Percentiles rank a stretch among this genome's conserved stretches.
Conservation (phyloP, 306 rosid species). For the Vigna hirtella region DNA sequence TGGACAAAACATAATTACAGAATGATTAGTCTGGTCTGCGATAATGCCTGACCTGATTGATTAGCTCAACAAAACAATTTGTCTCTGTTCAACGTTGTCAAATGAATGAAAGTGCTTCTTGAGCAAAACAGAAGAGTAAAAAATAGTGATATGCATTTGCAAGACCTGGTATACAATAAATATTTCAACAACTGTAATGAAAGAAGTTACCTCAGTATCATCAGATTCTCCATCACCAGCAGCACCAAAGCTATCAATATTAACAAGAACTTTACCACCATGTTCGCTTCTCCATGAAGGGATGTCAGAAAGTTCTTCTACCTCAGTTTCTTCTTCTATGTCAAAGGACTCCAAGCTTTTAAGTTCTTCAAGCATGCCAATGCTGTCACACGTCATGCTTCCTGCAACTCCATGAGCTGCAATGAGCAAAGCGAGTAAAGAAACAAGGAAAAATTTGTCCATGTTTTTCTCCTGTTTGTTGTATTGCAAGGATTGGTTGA, state of each 20-base stretch:
- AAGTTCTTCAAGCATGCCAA: constrained; percentile 62
- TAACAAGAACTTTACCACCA: constrained; percentile 88
- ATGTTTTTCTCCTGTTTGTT: constrained; percentile 52
- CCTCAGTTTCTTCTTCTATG: constrained; percentile 63
- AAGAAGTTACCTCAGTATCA: constrained; percentile 73
- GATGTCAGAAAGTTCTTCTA: constrained; percentile 58
- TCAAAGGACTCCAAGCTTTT: constrained; percentile 50
- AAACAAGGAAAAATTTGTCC: constrained; percentile 65
- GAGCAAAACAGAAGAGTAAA: constrained; percentile 25
- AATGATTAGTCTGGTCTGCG: background rate
- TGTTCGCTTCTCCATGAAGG: constrained; percentile 86
- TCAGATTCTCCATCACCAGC: constrained; percentile 87
- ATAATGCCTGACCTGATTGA: background rate
- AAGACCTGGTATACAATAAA: background rate
- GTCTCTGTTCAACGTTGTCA: constrained; percentile 10
- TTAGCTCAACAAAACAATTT: constrained; percentile 3
- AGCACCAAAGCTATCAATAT: constrained; percentile 91
- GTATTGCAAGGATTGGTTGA: constrained; percentile 58
- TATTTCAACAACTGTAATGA: background rate
- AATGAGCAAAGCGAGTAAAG: constrained; percentile 62
- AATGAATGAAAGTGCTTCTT: constrained; percentile 30
- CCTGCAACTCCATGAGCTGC: constrained; percentile 70
- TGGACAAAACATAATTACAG: constrained; percentile 15
- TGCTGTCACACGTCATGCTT: constrained; percentile 50
- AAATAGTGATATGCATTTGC: background rate